Percentiles rank a stretch among this genome's conserved stretches.
phyloP scores from a whole-genome alignment of 2,329 filamentous ascomycete genomes.

The Biscogniauxia mediterranea region DNA sequence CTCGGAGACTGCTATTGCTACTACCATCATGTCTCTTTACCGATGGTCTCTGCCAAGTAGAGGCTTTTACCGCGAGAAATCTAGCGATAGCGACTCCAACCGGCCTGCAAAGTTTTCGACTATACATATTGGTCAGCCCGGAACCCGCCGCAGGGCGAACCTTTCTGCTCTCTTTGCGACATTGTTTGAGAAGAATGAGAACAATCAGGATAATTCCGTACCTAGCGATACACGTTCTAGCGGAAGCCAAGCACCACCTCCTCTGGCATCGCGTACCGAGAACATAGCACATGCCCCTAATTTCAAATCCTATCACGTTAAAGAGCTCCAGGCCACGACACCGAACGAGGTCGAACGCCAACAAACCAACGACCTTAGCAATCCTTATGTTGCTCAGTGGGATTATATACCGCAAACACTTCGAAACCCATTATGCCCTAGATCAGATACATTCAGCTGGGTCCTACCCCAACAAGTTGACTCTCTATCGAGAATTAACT shows the following conservation, averaged over 20 bases:
- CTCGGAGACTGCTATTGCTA: not conserved
- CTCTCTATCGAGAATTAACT: constrained; percentile 5
- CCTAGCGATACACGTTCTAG: not conserved
- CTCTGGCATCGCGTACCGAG: constrained; percentile 5
- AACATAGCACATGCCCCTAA: constrained; percentile 8
- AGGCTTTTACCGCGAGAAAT: constrained; percentile 8
- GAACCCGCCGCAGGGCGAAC: constrained; percentile 6
- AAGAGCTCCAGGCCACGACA: not conserved
- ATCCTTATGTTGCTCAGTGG: not conserved
- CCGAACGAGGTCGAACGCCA: not conserved
- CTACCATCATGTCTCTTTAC: constrained; percentile 13
- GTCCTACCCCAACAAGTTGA: not conserved
- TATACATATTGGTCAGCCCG: constrained; percentile 10
- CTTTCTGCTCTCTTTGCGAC: constrained; percentile 14
- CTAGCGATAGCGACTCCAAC: constrained; percentile 3
- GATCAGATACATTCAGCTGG: not conserved
- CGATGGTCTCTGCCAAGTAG: constrained; percentile 19
- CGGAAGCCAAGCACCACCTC: not conserved
- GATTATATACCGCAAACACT: not conserved
- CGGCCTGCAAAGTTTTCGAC: constrained; percentile 8
- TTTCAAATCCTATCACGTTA: constrained; percentile 1
- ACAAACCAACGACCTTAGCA: not conserved
- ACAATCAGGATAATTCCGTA: constrained; percentile 2
- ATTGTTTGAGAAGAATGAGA: constrained; percentile 16
- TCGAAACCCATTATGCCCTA: not conserved